phyloP scores from a whole-genome alignment of 2,329 filamentous ascomycete species.

The Colletotrichum sp. region DNA sequence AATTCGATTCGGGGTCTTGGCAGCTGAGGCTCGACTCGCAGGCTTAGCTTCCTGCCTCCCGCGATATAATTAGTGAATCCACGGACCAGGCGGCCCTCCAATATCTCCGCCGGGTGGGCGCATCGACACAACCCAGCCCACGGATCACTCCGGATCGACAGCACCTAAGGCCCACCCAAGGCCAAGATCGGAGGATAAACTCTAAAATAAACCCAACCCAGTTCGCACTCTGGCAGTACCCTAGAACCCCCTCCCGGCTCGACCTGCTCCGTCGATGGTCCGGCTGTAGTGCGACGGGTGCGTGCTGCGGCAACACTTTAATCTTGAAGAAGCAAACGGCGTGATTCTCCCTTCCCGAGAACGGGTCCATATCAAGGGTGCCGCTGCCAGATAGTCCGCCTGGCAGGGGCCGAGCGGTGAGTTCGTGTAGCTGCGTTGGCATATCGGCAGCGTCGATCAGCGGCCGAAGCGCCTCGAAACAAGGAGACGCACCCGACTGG shows the following conservation, averaged over 20 bases:
- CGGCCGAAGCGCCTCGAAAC: neutral
- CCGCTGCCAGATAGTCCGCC: rapidly evolving
- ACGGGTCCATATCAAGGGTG: neutral
- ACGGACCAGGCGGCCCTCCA: neutral
- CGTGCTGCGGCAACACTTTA: neutral
- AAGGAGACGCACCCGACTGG: neutral
- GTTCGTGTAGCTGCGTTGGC: neutral
- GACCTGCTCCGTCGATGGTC: neutral
- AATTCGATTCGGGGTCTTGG: neutral
- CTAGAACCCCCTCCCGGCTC: neutral
- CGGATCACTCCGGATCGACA: neutral
- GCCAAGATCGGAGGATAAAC: neutral
- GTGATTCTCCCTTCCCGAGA: neutral
- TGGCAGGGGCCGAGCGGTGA: neutral
- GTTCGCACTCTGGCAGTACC: neutral
- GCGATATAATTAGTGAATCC: neutral
- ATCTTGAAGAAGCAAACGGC: neutral
- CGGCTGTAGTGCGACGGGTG: neutral
- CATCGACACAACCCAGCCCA: neutral
- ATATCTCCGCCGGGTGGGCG: neutral
- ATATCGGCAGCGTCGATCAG: neutral
- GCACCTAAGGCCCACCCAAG: neutral
- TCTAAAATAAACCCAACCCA: neutral
- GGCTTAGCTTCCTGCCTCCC: neutral
- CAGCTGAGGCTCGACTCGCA: neutral